These are phyloP conservation scores for Cymbopogon flexuosus DNA, from an alignment of 202 grass and related monocot genomes.

Conservation along the genomic window DNA sequence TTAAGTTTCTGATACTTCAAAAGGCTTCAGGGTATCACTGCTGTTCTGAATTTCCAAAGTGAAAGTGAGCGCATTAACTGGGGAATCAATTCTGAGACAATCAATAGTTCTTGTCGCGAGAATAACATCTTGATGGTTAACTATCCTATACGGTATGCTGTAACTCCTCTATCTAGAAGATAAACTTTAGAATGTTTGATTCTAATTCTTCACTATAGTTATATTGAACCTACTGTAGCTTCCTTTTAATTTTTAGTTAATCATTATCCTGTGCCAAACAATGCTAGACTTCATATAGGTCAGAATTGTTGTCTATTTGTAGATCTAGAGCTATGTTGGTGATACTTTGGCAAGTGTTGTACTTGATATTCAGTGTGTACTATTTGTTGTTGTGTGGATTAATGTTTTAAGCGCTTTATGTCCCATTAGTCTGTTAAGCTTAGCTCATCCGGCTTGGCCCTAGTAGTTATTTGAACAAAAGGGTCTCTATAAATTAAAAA, in stretches of 20 bases:
- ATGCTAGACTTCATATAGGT: not conserved
- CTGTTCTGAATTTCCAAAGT: constrained; percentile 97
- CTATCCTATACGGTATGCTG: constrained; percentile 20
- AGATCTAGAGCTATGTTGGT: not conserved
- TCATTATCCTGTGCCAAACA: not conserved
- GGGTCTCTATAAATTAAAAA: too few relatives aligned
- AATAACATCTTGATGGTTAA: constrained; percentile 90
- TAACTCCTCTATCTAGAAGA: constrained; percentile 25
- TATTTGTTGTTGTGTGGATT: not conserved
- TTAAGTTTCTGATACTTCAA: constrained; percentile 49
- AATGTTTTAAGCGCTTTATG: not conserved
- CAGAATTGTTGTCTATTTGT: not conserved
- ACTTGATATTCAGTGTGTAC: not conserved
- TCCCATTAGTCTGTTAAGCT: not conserved
- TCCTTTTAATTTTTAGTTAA: not conserved
- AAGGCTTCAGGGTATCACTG: constrained; percentile 85
- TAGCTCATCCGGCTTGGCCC: not conserved
- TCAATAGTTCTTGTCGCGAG: constrained; percentile 65
- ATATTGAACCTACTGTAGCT: not conserved
- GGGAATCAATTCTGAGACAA: constrained; percentile 89
- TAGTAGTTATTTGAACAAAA: not conserved
- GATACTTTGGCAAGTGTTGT: constrained; percentile 1
- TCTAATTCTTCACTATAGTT: not conserved
- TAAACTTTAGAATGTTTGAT: not conserved
- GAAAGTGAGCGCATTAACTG: constrained; percentile 89